Evolutionary conservation across 2,329 filamentous ascomycete species (phyloP).

Genomic region (Penicillium freii): DNA sequence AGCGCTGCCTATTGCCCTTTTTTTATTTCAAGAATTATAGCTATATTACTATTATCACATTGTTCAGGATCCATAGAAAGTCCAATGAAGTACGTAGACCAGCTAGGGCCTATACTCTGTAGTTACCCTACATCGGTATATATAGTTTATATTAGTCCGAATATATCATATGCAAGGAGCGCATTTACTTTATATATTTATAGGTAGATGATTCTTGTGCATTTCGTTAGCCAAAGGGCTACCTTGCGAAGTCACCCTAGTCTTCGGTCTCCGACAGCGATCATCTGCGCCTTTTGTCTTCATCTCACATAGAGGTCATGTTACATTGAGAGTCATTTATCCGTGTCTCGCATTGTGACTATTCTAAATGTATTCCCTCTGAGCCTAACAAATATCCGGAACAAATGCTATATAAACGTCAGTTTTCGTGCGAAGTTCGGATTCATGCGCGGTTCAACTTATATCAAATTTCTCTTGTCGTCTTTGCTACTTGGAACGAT

Average conservation of each 20-base stretch:
- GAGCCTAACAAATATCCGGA: too few species aligned
- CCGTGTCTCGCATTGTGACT: too few species aligned
- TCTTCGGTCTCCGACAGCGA: not conserved
- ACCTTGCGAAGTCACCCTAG: not conserved
- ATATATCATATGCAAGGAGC: not conserved
- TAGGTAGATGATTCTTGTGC: not conserved
- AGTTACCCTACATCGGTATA: not conserved
- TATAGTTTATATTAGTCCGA: not conserved
- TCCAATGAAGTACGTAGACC: too few species aligned
- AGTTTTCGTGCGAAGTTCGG: not conserved
- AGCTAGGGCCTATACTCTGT: not conserved
- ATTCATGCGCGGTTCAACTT: not conserved
- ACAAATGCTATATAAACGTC: not conserved
- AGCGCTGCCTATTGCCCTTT: too few species aligned
- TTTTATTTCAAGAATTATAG: too few species aligned
- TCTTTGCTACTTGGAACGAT: not conserved
- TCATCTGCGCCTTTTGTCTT: not conserved
- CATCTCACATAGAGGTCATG: not conserved
- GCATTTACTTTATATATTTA: not conserved
- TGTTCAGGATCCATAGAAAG: too few species aligned
- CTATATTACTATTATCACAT: too few species aligned
- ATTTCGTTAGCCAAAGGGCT: not conserved
- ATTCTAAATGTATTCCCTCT: not conserved
- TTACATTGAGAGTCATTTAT: not conserved
- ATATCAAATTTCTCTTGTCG: not conserved